phyloP scores from a whole-genome alignment of 345 rosid genomes.

The Draba incana region DNA sequence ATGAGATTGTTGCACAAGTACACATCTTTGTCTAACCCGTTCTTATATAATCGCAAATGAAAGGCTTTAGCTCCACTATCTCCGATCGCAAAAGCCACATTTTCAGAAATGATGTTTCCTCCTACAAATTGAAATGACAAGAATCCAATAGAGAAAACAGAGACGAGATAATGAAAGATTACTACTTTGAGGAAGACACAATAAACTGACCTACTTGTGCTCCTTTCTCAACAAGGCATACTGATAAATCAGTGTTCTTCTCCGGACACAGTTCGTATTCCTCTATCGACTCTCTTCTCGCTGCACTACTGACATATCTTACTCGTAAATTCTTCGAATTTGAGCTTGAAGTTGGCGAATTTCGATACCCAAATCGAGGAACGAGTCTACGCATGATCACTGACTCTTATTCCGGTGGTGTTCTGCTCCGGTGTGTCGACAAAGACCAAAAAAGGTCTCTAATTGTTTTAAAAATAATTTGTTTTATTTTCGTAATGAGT shows the following conservation, averaged over 20 bases:
- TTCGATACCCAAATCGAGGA: conserved; percentile 35
- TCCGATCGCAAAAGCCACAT: conserved; percentile 51
- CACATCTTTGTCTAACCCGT: conserved; percentile 56
- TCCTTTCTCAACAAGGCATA: conserved; percentile 91
- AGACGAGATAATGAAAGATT: neutral
- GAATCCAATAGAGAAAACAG: neutral
- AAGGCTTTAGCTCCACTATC: conserved; percentile 50
- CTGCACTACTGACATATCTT: conserved; percentile 54
- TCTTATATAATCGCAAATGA: conserved; percentile 53
- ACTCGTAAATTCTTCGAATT: conserved; percentile 22
- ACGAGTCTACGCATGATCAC: conserved; percentile 48
- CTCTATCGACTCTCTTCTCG: conserved; percentile 62
- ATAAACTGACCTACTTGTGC: conserved; percentile 68
- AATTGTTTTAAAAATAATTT: too few species aligned
- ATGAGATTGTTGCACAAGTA: conserved; percentile 72
- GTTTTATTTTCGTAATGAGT: neutral
- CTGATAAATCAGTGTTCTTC: conserved; percentile 69
- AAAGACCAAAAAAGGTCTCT: too few species aligned
- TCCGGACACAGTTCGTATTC: conserved; percentile 73
- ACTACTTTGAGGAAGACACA: neutral
- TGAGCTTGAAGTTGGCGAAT: conserved; percentile 29
- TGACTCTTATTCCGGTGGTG: conserved; percentile 7
- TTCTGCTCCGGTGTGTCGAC: conserved; percentile 13
- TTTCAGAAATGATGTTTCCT: conserved; percentile 82
- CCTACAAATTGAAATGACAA: conserved; percentile 45